Conservation (phyloP, 805 yeast species). For the Metschnikowia lachancei region DNA sequence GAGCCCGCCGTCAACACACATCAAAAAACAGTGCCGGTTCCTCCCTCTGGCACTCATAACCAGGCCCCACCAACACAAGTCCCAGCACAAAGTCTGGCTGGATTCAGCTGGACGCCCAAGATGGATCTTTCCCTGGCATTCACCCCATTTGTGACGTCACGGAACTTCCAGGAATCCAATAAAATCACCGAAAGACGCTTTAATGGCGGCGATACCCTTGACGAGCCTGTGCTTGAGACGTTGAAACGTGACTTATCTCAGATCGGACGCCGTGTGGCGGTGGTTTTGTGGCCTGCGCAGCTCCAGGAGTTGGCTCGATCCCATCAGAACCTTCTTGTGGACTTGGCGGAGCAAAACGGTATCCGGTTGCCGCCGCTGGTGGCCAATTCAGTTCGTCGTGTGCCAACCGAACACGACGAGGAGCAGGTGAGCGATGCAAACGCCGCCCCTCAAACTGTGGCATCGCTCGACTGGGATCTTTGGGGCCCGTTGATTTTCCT, state of each 20-base stretch:
- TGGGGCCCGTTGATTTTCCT: slow-evolving; percentile 75
- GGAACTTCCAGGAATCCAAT: slow-evolving; percentile 12
- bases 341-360: slow-evolving; percentile 37
- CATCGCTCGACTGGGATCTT: slow-evolving; percentile 53
- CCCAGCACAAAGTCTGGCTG: not conserved
- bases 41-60: not conserved
- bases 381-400: slow-evolving; percentile 27
- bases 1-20: slow-evolving; percentile 14
- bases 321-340: slow-evolving; percentile 35
- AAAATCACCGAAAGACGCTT: slow-evolving; percentile 48
- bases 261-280: slow-evolving; percentile 35
- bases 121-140: slow-evolving; percentile 20
- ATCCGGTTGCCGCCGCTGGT: slow-evolving; percentile 36
- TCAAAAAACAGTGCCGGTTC: not conserved
- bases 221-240: slow-evolving; percentile 64
- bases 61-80: not conserved
- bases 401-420: slow-evolving; percentile 18
- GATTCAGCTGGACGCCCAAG: slow-evolving; percentile 18
- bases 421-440: no score
- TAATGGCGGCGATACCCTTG: slow-evolving; percentile 68
- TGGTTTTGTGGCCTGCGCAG: slow-evolving; percentile 46
- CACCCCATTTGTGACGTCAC: slow-evolving; percentile 18
- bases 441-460: slow-evolving; percentile 10
- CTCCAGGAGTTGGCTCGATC: slow-evolving; percentile 34
- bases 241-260: slow-evolving; percentile 40